A percentile compares a stretch with the other conserved stretches of the same genome.
Evolutionary conservation across 2,329 filamentous ascomycete species (phyloP).

Genomic region (Scytalidium sp.): DNA sequence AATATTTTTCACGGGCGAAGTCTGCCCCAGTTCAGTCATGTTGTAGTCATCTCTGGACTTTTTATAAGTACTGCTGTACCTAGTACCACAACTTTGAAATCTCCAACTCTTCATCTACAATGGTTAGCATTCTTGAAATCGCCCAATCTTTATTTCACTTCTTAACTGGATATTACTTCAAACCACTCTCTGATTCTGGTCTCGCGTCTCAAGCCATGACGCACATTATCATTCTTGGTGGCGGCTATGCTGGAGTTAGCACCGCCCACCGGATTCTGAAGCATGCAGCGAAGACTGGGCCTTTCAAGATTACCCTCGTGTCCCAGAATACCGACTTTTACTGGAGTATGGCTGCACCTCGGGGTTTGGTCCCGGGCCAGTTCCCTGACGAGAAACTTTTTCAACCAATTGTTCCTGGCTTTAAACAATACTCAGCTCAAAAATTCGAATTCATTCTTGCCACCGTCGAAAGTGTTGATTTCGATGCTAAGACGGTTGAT

Average conservation of each 20-base stretch:
- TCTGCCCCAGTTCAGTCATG: too few species aligned
- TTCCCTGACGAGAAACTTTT: constrained; percentile 40
- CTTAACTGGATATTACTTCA: constrained; percentile 5
- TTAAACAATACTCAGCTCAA: constrained; percentile 42
- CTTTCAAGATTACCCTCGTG: constrained; percentile 52
- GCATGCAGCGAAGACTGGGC: constrained; percentile 18
- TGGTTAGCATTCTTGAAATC: too few species aligned
- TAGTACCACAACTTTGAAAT: too few species aligned
- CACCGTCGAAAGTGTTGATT: constrained; percentile 41
- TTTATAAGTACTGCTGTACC: too few species aligned
- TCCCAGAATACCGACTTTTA: constrained; percentile 48
- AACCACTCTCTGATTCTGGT: constrained; percentile 1
- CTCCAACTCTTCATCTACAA: too few species aligned
- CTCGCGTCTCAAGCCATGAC: constrained; percentile 18
- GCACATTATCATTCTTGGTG: constrained; percentile 29
- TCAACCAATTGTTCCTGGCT: constrained; percentile 37
- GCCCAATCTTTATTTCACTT: constrained; percentile 4
- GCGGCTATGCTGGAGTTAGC: constrained; percentile 26
- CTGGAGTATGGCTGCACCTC: constrained; percentile 47
- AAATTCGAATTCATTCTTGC: constrained; percentile 53
- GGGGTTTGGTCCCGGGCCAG: constrained; percentile 42
- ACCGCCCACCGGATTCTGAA: constrained; percentile 30
- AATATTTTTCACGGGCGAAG: too few species aligned
- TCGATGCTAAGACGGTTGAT: constrained; percentile 37
- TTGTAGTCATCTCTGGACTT: too few species aligned